A percentile compares a stretch with the other conserved stretches of the same genome.
These are phyloP conservation scores for Sporothrix variecibatus DNA, from an alignment of 2,329 filamentous ascomycete species.

Conservation along the genomic window DNA sequence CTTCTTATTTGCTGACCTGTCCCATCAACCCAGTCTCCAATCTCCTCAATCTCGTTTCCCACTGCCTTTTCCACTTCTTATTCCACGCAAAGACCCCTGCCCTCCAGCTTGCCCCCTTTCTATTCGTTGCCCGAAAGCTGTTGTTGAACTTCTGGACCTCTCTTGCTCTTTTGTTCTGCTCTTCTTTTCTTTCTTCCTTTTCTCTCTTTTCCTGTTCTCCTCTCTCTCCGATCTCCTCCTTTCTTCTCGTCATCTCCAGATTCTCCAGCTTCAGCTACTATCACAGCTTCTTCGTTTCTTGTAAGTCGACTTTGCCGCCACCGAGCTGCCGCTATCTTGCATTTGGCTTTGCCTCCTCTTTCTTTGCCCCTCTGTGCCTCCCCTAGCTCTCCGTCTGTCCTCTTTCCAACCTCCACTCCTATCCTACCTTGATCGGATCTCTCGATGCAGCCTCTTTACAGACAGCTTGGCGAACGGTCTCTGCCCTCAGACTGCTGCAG, in stretches of 20 bases:
- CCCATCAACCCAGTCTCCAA: constrained; percentile 15
- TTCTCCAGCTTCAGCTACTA: no score
- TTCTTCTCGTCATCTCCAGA: background rate
- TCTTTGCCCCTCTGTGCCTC: background rate
- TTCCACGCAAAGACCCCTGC: background rate
- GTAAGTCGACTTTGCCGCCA: background rate
- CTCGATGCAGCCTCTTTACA: constrained; percentile 11
- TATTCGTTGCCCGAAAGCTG: constrained; percentile 14
- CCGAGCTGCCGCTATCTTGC: background rate
- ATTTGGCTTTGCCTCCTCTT: background rate
- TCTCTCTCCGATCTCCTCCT: background rate
- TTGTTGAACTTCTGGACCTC: background rate
- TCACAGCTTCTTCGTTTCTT: constrained; percentile 10
- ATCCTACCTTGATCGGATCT: background rate
- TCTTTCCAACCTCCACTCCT: background rate
- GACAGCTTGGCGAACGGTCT: background rate
- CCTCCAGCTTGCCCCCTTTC: constrained; percentile 15
- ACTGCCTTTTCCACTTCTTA: constrained; percentile 14
- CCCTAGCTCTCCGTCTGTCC: background rate
- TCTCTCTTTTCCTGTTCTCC: no score
- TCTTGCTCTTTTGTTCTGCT: background rate
- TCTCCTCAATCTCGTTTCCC: constrained; percentile 20
- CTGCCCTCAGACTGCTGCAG: constrained; percentile 4
- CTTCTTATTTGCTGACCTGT: constrained; percentile 16
- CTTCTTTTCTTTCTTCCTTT: background rate